Conservation (phyloP, 2,329 filamentous ascomycete genomes). For the Verticillium nonalfalfae region DNA sequence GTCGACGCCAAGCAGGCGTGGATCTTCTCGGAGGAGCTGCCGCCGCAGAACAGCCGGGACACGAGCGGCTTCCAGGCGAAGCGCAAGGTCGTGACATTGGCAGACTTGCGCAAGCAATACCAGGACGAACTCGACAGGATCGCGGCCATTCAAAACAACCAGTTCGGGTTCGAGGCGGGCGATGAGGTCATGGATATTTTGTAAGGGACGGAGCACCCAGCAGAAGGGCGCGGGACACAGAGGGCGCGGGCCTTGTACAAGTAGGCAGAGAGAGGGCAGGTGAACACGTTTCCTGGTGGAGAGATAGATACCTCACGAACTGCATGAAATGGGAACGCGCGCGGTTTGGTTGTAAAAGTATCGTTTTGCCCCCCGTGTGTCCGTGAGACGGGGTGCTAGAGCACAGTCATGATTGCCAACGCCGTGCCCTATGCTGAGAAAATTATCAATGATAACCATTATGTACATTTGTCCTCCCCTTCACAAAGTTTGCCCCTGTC, state of each 20-base stretch:
- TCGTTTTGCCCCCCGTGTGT: conserved; percentile 7
- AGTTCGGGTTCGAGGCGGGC: conserved; percentile 67
- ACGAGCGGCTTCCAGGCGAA: conserved; percentile 28
- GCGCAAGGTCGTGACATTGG: conserved; percentile 76
- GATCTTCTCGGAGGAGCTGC: conserved; percentile 51
- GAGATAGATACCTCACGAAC: conserved; percentile 12
- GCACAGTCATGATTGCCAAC: conserved; percentile 22
- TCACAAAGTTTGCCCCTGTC: not conserved
- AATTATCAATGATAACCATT: conserved; percentile 5
- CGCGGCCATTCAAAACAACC: conserved; percentile 79
- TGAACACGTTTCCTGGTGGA: conserved; percentile 2
- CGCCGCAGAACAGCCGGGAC: conserved; percentile 8
- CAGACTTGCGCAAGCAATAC: conserved; percentile 82
- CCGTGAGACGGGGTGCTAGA: conserved; percentile 11
- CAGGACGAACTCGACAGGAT: conserved; percentile 85
- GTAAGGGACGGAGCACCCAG: conserved; percentile 14
- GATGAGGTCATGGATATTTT: conserved; percentile 48
- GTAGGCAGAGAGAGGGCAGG: conserved; percentile 3
- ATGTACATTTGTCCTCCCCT: not conserved
- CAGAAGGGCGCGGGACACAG: conserved; percentile 9
- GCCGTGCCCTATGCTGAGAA: conserved; percentile 33
- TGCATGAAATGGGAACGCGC: conserved; percentile 9
- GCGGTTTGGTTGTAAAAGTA: conserved; percentile 13
- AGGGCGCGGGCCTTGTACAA: conserved; percentile 7
- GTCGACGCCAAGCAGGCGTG: conserved; percentile 77